These are phyloP conservation scores for Tribonema minus DNA, from an alignment of 108 stramenopile genomes.

Conservation along the genomic window DNA sequence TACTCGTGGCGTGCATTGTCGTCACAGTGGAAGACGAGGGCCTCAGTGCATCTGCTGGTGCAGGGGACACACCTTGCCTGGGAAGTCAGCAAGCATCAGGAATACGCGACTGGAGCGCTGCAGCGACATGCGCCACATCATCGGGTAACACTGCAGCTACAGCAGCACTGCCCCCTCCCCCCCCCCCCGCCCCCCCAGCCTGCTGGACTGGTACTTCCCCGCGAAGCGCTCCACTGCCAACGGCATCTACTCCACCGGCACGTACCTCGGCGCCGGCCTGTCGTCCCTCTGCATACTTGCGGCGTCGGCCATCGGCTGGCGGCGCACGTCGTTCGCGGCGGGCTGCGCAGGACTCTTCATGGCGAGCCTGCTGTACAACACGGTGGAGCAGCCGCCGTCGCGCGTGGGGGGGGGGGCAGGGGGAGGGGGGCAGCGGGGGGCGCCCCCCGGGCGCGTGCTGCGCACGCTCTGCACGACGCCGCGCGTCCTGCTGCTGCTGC, in stretches of 20 bases:
- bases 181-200: not conserved
- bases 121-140: not conserved
- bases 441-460: too few relatives aligned
- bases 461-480: too few relatives aligned
- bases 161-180: not conserved
- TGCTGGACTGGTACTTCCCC: constrained; percentile 39
- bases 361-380: too few relatives aligned
- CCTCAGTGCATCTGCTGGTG: not conserved
- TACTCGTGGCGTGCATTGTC: too few relatives aligned
- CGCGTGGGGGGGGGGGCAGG: too few relatives aligned
- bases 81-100: not conserved
- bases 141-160: not conserved
- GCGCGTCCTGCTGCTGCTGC: too few relatives aligned
- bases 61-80: not conserved
- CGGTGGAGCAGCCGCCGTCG: too few relatives aligned
- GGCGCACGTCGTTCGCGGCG: not conserved
- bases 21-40: too few relatives aligned
- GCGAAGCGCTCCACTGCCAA: constrained; percentile 37
- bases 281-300: constrained; percentile 32
- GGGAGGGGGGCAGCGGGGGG: too few relatives aligned
- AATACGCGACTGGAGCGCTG: not conserved
- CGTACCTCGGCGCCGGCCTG: constrained; percentile 41
- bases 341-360: too few relatives aligned
- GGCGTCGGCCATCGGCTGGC: constrained; percentile 17
- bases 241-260: constrained; percentile 47